Evolutionary conservation across 2,329 filamentous ascomycete species (phyloP).

Genomic region (Cladosporium austrohemisphaericum): DNA sequence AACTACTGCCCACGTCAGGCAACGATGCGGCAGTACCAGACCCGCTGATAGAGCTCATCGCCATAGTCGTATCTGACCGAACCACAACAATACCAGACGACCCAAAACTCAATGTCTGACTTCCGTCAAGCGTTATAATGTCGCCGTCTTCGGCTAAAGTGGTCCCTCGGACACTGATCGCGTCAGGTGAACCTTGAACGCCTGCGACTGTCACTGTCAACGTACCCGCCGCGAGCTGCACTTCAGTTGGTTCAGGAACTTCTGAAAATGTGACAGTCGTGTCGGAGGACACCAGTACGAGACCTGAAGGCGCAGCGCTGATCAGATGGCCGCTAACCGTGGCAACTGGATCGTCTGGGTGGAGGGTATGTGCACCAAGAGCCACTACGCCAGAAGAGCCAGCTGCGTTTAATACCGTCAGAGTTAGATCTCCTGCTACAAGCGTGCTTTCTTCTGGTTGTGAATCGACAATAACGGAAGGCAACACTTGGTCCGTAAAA

Average conservation of each 20-base stretch:
- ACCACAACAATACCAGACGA: neutral
- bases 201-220: neutral
- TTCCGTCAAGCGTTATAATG: neutral
- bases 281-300: neutral
- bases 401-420: neutral
- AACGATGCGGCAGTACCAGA: neutral
- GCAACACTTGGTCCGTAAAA: neutral
- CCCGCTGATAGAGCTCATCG: neutral
- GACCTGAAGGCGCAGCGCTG: neutral
- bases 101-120: neutral
- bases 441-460: neutral
- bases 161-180: neutral
- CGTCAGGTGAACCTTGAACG: neutral
- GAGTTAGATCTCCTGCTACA: neutral
- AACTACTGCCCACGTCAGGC: neutral
- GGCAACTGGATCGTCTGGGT: neutral
- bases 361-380: neutral
- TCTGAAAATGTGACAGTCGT: neutral
- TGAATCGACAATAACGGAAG: neutral
- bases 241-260: neutral
- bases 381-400: neutral
- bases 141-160: neutral
- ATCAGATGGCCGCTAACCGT: neutral
- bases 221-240: neutral
- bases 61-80: neutral